Conservation (phyloP, 805 yeast genomes). For the Candida chauliodis region DNA sequence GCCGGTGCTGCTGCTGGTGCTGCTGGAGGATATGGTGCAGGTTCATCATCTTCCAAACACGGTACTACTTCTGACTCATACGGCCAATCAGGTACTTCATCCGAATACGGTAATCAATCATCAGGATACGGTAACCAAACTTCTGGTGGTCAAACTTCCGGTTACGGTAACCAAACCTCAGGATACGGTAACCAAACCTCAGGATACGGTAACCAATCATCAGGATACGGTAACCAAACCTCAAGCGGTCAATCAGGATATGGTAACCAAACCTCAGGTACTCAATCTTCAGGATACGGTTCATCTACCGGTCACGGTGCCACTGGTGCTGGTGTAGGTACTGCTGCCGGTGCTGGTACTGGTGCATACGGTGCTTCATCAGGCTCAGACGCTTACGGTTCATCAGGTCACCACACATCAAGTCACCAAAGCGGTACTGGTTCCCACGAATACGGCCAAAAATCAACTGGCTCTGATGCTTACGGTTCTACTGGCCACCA, state of each 20-base stretch:
- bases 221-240: slow-evolving; percentile 6
- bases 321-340: slow-evolving; percentile 14
- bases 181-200: slow-evolving; percentile 8
- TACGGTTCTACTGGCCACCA: slow-evolving; percentile 6
- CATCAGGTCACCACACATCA: slow-evolving; percentile 5
- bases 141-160: neutral
- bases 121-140: slow-evolving; percentile 9
- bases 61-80: slow-evolving; percentile 11
- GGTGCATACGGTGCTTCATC: slow-evolving; percentile 8
- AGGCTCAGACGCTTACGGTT: slow-evolving; percentile 15
- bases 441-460: slow-evolving; percentile 9
- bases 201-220: slow-evolving; percentile 9
- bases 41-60: slow-evolving; percentile 11
- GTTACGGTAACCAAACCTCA: slow-evolving; percentile 6
- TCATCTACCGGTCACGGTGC: slow-evolving; percentile 12
- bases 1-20: slow-evolving; percentile 11
- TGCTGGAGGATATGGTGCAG: slow-evolving; percentile 12
- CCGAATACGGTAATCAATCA: slow-evolving; percentile 16
- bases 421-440: slow-evolving; percentile 8
- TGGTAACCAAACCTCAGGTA: slow-evolving; percentile 5
- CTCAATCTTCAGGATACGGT: slow-evolving; percentile 7
- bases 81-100: slow-evolving; percentile 13
- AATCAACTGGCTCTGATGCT: slow-evolving; percentile 7
- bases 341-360: slow-evolving; percentile 12
- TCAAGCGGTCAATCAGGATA: slow-evolving; percentile 5